Evolutionary conservation across 176 grass and related monocot species (phyloP).

Genomic region (Aegilops tauschii): DNA sequence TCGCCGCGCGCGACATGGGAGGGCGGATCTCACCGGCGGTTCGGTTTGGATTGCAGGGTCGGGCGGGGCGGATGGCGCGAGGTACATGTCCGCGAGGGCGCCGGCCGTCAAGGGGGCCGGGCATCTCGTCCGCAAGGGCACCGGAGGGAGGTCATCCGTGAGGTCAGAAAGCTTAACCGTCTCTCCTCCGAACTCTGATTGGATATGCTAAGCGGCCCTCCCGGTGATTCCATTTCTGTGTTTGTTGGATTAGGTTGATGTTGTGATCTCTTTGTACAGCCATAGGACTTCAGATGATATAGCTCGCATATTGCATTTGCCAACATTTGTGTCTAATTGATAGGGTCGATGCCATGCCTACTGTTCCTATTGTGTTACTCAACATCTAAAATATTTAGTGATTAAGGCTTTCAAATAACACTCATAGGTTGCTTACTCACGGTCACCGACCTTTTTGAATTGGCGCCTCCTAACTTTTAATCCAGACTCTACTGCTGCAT

Average conservation of each 20-base stretch:
- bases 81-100: constrained; percentile 45
- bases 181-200: not conserved
- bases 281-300: not conserved
- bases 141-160: constrained; percentile 84
- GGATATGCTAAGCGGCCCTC: not conserved
- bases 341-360: not conserved
- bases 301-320: not conserved
- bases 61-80: constrained; percentile 51
- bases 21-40: constrained; percentile 14
- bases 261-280: not conserved
- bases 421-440: not conserved
- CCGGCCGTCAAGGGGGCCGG: constrained; percentile 68
- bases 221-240: not conserved
- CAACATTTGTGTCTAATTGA: not conserved
- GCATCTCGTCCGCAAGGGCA: constrained; percentile 85
- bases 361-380: not conserved
- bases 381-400: not conserved
- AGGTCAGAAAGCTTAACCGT: constrained; percentile 35
- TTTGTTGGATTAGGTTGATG: not conserved
- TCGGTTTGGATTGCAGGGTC: constrained; percentile 25
- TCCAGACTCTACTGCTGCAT: not conserved
- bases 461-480: not conserved
- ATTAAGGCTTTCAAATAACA: not conserved
- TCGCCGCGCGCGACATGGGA: not conserved
- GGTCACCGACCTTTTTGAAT: not conserved